phyloP scores from a whole-genome alignment of 192 early-diverging fungal species.

The Paraglomus occultum region DNA sequence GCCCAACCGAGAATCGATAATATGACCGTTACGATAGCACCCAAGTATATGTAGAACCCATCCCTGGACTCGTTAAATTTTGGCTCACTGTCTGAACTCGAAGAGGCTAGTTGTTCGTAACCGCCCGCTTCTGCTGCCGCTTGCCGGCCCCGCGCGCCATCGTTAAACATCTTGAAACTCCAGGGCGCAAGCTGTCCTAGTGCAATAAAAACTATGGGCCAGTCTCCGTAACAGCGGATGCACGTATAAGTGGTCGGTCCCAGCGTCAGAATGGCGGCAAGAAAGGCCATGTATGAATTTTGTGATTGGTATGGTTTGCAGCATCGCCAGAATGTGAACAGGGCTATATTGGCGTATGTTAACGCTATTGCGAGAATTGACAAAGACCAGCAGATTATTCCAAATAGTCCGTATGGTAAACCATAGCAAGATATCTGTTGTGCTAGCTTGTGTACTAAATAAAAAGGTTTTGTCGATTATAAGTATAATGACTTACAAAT shows the following conservation, averaged over 20 bases:
- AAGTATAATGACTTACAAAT: too few relatives aligned
- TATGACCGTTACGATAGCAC: background rate
- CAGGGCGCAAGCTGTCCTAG: constrained; percentile 14
- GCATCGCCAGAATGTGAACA: background rate
- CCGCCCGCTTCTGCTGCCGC: background rate
- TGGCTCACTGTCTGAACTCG: too few relatives aligned
- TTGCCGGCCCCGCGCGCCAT: background rate
- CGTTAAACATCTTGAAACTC: constrained; percentile 14
- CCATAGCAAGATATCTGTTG: background rate
- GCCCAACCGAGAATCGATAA: constrained; percentile 8
- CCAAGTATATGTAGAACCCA: background rate
- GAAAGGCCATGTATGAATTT: background rate
- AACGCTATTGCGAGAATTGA: background rate
- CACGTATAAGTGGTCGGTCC: constrained; percentile 13
- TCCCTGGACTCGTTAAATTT: too few relatives aligned
- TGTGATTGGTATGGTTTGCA: background rate
- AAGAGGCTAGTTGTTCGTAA: background rate
- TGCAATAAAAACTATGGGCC: background rate
- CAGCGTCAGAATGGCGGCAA: background rate
- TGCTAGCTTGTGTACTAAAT: background rate
- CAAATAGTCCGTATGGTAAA: constrained; percentile 18
- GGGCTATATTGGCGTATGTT: background rate
- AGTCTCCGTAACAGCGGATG: background rate
- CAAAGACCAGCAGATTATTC: background rate
- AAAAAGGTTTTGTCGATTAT: too few relatives aligned